Base-by-base conservation (phyloP, 169 alveolate genomes). In the Plasmodium vivax region DNA sequence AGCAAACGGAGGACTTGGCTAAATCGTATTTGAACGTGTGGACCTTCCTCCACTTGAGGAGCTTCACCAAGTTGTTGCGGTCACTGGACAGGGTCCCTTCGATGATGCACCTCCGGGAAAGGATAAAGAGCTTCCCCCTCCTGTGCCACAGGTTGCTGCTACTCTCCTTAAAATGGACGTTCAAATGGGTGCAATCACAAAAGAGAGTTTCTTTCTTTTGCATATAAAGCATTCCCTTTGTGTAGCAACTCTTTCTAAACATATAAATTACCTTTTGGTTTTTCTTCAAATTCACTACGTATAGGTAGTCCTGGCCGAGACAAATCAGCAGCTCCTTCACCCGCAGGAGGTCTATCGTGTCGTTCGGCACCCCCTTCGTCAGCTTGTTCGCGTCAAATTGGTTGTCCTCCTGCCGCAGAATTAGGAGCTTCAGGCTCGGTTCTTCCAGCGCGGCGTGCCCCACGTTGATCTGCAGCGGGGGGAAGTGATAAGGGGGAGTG, bases 401-500 rank as follows among this genome's bases (percentile, higher is more conserved):
- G 27, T 75, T 36, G 2, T 87, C 82, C 30, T 77, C 93, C 9
- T 75, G 23, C 32, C 58, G 79, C n/a, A 87, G 41, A 4, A 79
- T 30, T 62, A 87, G 45, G 3, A 87, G 27, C 30, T 87, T 87
- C 23, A 87, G 72, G 4, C 16, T 56, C 10, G 56, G 34, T 23
- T 87, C 93, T n/a, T 87, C 93, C 34, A 87, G 6, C 19, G 41
- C 36, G 36, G 87, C 81, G 41, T 87, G 82, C 2, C 93, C 93
- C 7, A 87, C 47, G 74, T 87, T 87, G 2, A 87, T 38, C 93
- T 87, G 71, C 6, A 45, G 51, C 4, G 43, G 3, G 12, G 82
- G 36, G 34, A 23, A 77, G 43, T 2, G 3, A 5, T 34, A 3
- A 43, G 9, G 8, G 3, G 85, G 5, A 2, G 30, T 6, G 7